Conservation (phyloP, 768 basidiomycete genomes). For the Dendrothele bispora region DNA sequence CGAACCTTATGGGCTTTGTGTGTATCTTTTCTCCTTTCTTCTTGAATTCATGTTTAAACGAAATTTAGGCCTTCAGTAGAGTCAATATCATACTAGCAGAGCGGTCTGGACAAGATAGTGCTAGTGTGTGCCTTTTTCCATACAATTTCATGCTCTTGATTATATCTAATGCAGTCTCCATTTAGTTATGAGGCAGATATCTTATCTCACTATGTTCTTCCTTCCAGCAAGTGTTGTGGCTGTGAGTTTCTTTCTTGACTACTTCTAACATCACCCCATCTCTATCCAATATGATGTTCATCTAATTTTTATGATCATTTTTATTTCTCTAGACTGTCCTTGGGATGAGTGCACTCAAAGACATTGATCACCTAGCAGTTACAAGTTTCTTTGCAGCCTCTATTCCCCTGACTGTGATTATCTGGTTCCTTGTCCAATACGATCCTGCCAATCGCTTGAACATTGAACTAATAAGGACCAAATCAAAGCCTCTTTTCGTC, state of each 20-base stretch:
- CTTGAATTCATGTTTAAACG: not conserved
- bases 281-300: too few species aligned
- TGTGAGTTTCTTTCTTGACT: conserved; percentile 22
- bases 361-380: conserved; percentile 34
- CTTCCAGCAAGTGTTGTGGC: conserved; percentile 52
- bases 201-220: conserved; percentile 62
- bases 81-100: conserved; percentile 44
- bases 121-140: conserved; percentile 22
- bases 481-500: too few species aligned
- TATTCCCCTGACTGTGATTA: conserved; percentile 40
- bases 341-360: conserved; percentile 53
- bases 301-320: not conserved
- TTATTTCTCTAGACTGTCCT: conserved; percentile 39
- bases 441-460: too few species aligned
- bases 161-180: too few species aligned
- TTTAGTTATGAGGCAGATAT: conserved; percentile 50
- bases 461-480: too few species aligned
- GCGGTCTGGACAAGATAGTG: conserved; percentile 41
- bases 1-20: conserved; percentile 53
- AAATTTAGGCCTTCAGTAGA: conserved; percentile 41
- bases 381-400: conserved; percentile 36
- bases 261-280: too few species aligned
- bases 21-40: too few species aligned
- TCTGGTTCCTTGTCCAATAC: too few species aligned
- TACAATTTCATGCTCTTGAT: not conserved